Conservation (phyloP, 169 alveolate species). For the Eimeria necatrix region DNA sequence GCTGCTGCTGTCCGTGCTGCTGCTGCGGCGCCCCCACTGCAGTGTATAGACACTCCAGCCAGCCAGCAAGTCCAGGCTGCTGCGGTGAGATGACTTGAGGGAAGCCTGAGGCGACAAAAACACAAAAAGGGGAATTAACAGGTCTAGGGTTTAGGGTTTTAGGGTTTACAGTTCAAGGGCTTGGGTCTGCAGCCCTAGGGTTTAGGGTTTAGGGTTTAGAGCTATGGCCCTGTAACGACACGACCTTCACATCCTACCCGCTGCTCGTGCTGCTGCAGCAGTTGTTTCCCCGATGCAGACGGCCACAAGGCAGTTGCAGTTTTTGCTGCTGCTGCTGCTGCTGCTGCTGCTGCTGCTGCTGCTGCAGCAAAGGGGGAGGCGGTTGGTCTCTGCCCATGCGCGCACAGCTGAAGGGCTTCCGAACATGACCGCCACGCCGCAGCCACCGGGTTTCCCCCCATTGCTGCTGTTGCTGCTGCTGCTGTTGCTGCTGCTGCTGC, state of each 20-base stretch:
- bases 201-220: no score
- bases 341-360: conserved; percentile 12
- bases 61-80: neutral
- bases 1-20: conserved; percentile 27
- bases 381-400: neutral
- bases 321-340: conserved; percentile 13
- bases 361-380: conserved; percentile 18
- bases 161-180: no score
- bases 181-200: no score
- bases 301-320: neutral
- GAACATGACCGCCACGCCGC: conserved; percentile 15
- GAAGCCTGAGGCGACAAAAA: neutral
- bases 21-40: conserved; percentile 18
- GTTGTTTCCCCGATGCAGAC: conserved; percentile 36
- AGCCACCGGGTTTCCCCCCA: neutral
- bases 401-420: conserved; percentile 45
- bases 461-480: conserved; percentile 10
- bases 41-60: conserved; percentile 40
- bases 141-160: neutral
- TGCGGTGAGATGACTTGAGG: neutral
- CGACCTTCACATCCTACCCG: neutral
- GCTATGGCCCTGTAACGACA: no score
- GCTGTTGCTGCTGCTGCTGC: conserved; percentile 21
- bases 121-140: neutral
- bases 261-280: neutral